Evolutionary conservation across 441 rosid species (phyloP).

Genomic region (Hypseocharis bilobata): DNA sequence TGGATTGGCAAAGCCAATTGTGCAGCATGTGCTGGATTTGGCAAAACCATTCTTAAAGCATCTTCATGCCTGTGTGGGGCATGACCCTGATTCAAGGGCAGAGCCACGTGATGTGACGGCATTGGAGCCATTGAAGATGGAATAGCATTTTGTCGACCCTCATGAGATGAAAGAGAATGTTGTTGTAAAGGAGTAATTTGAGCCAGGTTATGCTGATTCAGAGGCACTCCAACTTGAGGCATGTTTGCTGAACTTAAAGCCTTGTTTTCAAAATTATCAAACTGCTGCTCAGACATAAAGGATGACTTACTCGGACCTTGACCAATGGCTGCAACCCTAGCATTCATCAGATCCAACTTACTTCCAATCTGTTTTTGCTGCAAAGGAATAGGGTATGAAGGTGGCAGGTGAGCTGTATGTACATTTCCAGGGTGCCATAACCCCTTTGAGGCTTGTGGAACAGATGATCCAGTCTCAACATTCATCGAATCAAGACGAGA

Average conservation of each 20-base stretch:
- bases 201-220: conserved; percentile 45
- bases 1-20: conserved; percentile 40
- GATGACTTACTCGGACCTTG: no score
- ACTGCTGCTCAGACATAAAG: no score
- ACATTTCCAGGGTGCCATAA: no score
- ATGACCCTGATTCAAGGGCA: conserved; percentile 40
- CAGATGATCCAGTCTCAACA: no score
- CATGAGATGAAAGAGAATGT: conserved; percentile 34
- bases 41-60: conserved; percentile 24
- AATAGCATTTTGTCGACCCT: conserved; percentile 31
- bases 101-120: conserved; percentile 37
- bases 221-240: conserved; percentile 4
- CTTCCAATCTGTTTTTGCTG: no score
- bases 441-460: no score
- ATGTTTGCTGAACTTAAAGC: conserved; percentile 20
- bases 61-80: conserved; percentile 34
- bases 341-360: conserved; percentile 31
- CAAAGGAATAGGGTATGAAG: no score
- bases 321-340: conserved; percentile 3
- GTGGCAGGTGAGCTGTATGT: no score
- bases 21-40: conserved; percentile 25
- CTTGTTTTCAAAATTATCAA: conserved; percentile 34
- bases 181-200: conserved; percentile 36
- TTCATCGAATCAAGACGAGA: no score
- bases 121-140: conserved; percentile 34